Conservation (phyloP, 176 grass and related monocot species). For the Hsuehochloa calcarea region DNA sequence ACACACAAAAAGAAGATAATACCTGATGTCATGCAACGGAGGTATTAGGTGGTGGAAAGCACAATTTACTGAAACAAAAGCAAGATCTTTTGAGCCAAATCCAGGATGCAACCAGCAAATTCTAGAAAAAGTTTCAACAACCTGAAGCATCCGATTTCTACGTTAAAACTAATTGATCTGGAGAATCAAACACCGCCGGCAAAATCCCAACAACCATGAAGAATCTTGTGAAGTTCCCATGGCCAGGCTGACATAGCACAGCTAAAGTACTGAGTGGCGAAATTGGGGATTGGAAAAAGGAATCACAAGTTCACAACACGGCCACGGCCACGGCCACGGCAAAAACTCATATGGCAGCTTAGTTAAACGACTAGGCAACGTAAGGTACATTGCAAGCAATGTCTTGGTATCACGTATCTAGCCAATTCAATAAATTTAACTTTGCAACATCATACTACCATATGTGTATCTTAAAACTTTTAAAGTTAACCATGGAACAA, state of each 20-base stretch:
- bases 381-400: neutral
- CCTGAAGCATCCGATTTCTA: neutral
- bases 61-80: no score
- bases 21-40: no score
- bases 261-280: neutral
- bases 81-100: no score
- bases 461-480: neutral
- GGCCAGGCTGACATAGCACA: neutral
- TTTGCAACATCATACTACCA: conserved; percentile 29
- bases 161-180: neutral
- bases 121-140: neutral
- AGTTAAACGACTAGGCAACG: neutral
- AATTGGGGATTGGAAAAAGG: neutral
- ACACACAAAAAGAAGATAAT: no score
- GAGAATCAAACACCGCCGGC: neutral
- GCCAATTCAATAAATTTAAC: conserved; percentile 6
- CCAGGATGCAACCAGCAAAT: neutral
- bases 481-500: neutral
- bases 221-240: neutral
- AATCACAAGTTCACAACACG: neutral
- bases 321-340: neutral
- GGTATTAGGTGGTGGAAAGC: no score
- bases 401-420: neutral
- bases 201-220: neutral
- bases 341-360: neutral